A percentile compares a stretch with the other conserved stretches of the same genome.
Conservation (phyloP, 2,329 filamentous ascomycete species). For the Aureobasidium sp. region DNA sequence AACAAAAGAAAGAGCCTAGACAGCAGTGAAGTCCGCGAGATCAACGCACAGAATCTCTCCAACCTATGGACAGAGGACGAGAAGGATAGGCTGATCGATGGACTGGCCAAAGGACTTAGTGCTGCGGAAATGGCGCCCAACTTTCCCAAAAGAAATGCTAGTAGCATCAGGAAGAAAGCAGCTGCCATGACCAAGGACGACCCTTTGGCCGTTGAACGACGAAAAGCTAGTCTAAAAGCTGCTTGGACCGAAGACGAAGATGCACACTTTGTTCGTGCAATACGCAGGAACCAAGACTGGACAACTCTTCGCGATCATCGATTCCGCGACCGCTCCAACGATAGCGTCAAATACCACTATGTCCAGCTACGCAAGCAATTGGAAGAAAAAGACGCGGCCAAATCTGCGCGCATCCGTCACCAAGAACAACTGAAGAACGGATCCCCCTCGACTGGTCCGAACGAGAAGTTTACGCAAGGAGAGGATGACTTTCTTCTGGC, state of each 20-base stretch:
- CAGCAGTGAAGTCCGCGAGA: neutral
- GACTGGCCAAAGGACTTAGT: neutral
- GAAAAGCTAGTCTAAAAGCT: neutral
- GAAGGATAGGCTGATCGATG: neutral
- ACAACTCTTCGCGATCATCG: conserved; percentile 1
- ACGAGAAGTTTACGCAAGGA: conserved; percentile 6
- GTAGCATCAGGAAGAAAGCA: conserved; percentile 3
- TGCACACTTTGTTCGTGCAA: neutral
- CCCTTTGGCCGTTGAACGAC: neutral
- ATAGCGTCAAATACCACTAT: neutral
- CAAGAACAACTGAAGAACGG: neutral
- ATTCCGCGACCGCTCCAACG: neutral
- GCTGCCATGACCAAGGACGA: neutral
- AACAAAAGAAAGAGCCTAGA: conserved; percentile 4
- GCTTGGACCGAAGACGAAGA: conserved; percentile 2
- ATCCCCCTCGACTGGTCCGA: neutral
- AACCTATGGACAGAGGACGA: neutral
- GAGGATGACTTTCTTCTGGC: conserved; percentile 13
- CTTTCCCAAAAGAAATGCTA: neutral
- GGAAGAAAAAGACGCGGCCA: neutral
- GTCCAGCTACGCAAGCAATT: neutral
- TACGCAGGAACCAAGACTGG: neutral
- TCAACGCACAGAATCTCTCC: neutral
- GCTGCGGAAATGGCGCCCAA: neutral
- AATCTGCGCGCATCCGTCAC: neutral